Base-by-base conservation (phyloP, 805 yeast species). In the Jamesozyma lodderae region DNA sequence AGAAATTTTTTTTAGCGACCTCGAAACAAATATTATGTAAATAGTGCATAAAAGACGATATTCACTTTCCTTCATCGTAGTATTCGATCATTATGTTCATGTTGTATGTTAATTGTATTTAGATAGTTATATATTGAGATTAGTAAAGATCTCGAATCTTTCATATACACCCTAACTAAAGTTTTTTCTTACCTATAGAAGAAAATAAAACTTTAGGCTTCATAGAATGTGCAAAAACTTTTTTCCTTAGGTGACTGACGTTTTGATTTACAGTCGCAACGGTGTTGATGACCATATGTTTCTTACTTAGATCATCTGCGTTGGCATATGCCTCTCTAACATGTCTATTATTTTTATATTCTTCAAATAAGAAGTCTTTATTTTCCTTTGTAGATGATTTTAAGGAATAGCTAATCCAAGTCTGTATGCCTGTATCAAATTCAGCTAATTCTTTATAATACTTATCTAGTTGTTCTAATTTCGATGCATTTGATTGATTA, bases 251-350 rank as follows among this genome's bases (percentile, higher is more conserved):
- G 44, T 73, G 70, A 39, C 70, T 62, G 37, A 75, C 75, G 44
- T 66, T 70, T 48, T 73, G 60, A 15, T 66, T 64, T 33, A 66
- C 63, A 37, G 62, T 62, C 32, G 62, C 62, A 15, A 67, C 69
- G 6, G 66, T 64, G 26, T 65, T 66, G 34, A 59, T 53, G 26
- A 65, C 66, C 3, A 65, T 55, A 37, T 67, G 64, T 41, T 53
- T 62, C 42, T 51, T 51, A 27, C 60, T 53, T 35, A 55, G 45
- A 10, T 60, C 74, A 6, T 73, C 66, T 1, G 83, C 81, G 49
- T 78, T 77, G 27, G 74, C 77, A 54, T 78, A 79, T 1, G 85
- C 86, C 38, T 71, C 75, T 22, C 72, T 63, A 2, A 81, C 87
- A 43, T 77, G 70, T 61, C 59, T 50, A 47, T 65, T 52, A 45